These are phyloP conservation scores for Nicotiana paniculata DNA, from an alignment of 257 asterid genomes.

Conservation along the genomic window DNA sequence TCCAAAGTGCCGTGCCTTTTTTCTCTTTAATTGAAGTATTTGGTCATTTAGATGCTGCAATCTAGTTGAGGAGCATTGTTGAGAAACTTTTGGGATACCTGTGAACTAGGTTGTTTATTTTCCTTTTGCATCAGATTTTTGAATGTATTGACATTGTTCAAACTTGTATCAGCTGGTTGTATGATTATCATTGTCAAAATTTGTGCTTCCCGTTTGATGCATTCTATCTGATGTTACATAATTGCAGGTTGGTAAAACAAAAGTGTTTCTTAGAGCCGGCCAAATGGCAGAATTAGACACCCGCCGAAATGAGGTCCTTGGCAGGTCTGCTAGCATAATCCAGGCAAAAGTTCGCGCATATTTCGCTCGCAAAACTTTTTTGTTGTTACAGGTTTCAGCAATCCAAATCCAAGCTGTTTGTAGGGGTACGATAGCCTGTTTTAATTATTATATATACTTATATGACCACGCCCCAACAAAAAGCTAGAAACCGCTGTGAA, in stretches of 20 bases:
- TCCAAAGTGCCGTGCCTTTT: not conserved
- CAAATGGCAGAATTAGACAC: conserved; percentile 91
- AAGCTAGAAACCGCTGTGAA: not conserved
- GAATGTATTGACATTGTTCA: not conserved
- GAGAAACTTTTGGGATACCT: not conserved
- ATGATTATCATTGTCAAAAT: not conserved
- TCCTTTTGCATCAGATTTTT: not conserved
- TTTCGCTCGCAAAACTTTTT: conserved; percentile 45
- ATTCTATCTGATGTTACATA: conserved; percentile 4
- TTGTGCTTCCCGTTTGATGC: not conserved
- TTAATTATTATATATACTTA: not conserved
- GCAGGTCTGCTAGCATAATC: conserved; percentile 58
- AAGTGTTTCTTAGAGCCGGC: conserved; percentile 91
- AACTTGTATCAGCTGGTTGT: not conserved
- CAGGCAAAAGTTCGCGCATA: conserved; percentile 57
- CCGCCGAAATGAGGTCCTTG: conserved; percentile 61
- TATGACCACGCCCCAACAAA: not conserved
- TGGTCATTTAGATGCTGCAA: conserved; percentile 1
- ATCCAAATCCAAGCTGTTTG: conserved; percentile 56
- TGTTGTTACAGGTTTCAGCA: conserved; percentile 42
- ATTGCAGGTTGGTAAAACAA: conserved; percentile 79
- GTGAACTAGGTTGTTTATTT: not conserved
- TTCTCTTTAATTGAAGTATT: not conserved
- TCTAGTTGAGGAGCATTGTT: not conserved
- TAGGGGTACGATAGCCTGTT: conserved; percentile 50